Evolutionary conservation across 2,329 filamentous ascomycete genomes (phyloP), one percentile per base, ranked within the genome.

Genomic region (Colletotrichum orbiculare): DNA sequence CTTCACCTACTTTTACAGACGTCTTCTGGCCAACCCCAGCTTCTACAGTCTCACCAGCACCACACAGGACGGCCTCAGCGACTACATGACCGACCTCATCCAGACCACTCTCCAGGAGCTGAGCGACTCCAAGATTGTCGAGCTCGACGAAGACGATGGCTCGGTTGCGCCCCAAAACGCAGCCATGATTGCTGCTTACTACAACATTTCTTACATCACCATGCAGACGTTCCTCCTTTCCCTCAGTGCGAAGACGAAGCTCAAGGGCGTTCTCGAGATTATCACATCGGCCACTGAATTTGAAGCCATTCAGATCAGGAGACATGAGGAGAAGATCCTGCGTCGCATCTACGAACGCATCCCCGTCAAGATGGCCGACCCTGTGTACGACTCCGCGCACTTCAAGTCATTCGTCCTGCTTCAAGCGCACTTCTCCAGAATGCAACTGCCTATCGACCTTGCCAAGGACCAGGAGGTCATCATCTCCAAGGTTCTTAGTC

Each of bases 221-320:
- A 99, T 99, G 94, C 95, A 99, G 80, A 99, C 96, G 0, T 95
- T 99, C 84, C 83, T 99, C 55, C 84, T 99, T 60, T 99, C 96
- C 12, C 85, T 99, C 50, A 94, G 89, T 60, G 89, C 89, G 46
- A 91, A 91, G 71, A 98, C 94, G 4, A 98, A 97, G 82, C 88
- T 99, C 69, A 99, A 99, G 85, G 94, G 94, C 50, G 94, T 99
- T 47, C 84, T 99, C 60, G 96, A 99, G 78, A 98, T 99, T 72
- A 90, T 98, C 66, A 97, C 96, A 1, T 97, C 96, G 1, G 96
- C 96, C 6, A 96, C 94, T 2, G 96, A 99, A 75, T 99, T 98
- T 67, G 96, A 99, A 77, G 87, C 91, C 6, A 94, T 99, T 62
- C 96, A 97, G 76, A 96, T 97, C 71, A 89, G 96, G 65, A 89